Evolutionary conservation across 345 rosid species (phyloP), one percentile per base, ranked within the genome.

Genomic region (Lumnitzera littorea): DNA sequence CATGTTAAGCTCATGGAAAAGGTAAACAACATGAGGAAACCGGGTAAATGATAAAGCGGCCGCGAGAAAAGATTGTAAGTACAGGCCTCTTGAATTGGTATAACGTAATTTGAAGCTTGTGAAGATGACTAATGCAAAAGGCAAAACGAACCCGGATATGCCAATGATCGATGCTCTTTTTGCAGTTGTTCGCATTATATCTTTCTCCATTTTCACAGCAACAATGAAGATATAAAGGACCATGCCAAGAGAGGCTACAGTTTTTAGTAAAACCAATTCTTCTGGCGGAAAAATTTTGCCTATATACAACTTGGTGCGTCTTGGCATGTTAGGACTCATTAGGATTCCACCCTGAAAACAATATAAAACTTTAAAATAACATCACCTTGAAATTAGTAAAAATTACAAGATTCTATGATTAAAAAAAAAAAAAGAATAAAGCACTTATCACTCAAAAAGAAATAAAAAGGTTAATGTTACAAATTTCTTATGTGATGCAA

Each of bases 1-100:
- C 11, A 66, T 59, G 64, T 59, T 59, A 46, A 66, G 64, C 55
- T 66, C 70, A 24, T 66, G 25, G 15, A 66, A 66, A 13, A 61
- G 15, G 47, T 66, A 58, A 20, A 41, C 54, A 14, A 66, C 47
- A 13, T 66, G 59, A 14, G 70, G 47, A 43, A 66, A 58, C 24
- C 70, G 70, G 49, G 58, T 66, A 25, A 53, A 20, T 25, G 70
- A 46, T 16, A 66, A 11, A 36, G 14, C 2, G 56, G 17, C 51
- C 0, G 70, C 13, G 24, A 59, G 31, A 24, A 46, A 12, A 46
- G 5, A 36, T 3, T 11, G 54, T 53, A 56, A 56, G 55, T 29
- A 55, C 25, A 60, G 55, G 29, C 20, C 36, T 15, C 1, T 12
- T 8, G 27, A 12, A 11, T 52, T 54, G n/a, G 43, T 53, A 12